Base-by-base conservation (phyloP, 1,284 basidiomycete species). In the Apiotrichum brassicae region DNA sequence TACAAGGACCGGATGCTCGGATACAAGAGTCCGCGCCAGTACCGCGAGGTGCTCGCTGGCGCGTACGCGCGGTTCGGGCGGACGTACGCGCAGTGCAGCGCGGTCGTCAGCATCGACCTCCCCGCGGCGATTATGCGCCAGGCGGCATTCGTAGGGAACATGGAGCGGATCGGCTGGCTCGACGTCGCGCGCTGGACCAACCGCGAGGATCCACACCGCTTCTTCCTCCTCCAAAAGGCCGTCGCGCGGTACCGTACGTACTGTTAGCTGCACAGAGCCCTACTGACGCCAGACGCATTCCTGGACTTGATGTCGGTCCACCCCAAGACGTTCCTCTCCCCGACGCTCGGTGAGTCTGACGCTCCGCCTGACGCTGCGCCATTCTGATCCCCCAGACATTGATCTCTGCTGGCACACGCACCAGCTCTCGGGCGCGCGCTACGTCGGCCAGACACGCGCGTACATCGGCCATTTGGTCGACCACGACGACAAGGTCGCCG, bases 351-450 rank as follows among this genome's bases (percentile, higher is more conserved):
- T 46, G n/a, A 34, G 43, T 41, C 7, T 20, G 20, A n/a, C 16
- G n/a, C n/a, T n/a, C n/a, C n/a, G n/a, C n/a, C n/a, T n/a, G n/a
- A n/a, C n/a, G n/a, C 30, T 45, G 19, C 53, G 54, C 33, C 42
- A 55, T n/a, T 7, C 45, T 54, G 5, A 42, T 53, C 25, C 59
- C 7, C 38, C 63, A 46, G 70, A 72, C 51, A 71, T 73, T 43
- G 71, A 73, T 47, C 57, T 72, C 14, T 61, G 64, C 3, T 72
- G 71, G 71, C 70, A 72, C 46, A 69, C 70, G 6, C 71, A 73
- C 47, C 71, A 73, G 48, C 63, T 73, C 12, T 45, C 52, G 19
- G 57, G 51, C 3, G 25, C 20, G 1, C 25, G 48, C 5, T 73
- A 72, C 46, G 48, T 11, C 1, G 0, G 4, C 1, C 62, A 64